Base-by-base conservation (phyloP, 2,329 filamentous ascomycete species). In the Coleophoma cylindrospora region DNA sequence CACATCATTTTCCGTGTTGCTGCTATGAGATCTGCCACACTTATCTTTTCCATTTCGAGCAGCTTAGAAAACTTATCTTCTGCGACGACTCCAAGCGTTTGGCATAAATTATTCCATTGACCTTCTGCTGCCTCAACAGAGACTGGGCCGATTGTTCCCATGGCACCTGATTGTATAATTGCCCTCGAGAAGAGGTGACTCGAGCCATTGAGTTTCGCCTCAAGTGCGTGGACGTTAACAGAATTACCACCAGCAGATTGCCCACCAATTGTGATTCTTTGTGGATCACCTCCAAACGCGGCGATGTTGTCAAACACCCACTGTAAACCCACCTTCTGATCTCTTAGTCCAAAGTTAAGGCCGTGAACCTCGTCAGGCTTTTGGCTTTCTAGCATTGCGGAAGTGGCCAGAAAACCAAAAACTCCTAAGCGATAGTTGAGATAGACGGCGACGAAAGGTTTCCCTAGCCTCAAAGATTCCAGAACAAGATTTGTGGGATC, bases 171-270 rank as follows among this genome's bases (percentile, higher is more conserved):
- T 68, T 86, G 79, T 86, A 91, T 89, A 57, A 91, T 91, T 38
- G 74, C 86, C 1, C 73, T 86, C 27, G 83, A 79, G 76, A 92
- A 91, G 1, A 91, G 73, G 1, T 81, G 74, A 8, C 36, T 37
- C 3, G 14, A 27, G 33, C 36, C 10, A 77, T 1, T 87, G 83
- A 0, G 71, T 59, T 84, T 81, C 50, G 82, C 85, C 2, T 89
- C 87, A 70, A 91, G 89, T 1, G 72, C 81, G 63, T 80, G 80
- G 1, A 87, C 84, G 0, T 85, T 89, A 56, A 89, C 87, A 13
- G 80, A 74, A 45, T 70, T 70, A 36, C 66, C 75, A 15, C 76
- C 76, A 1, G 76, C 74, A 5, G 70, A 75, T 62, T 80, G 74
- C 36, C 74, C 76, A 70, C 70, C 78, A 47, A 78, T 64, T 1